These are phyloP conservation scores for Penicillium bovifimosum DNA, from an alignment of 495 filamentous ascomycete species.

Conservation along the genomic window DNA sequence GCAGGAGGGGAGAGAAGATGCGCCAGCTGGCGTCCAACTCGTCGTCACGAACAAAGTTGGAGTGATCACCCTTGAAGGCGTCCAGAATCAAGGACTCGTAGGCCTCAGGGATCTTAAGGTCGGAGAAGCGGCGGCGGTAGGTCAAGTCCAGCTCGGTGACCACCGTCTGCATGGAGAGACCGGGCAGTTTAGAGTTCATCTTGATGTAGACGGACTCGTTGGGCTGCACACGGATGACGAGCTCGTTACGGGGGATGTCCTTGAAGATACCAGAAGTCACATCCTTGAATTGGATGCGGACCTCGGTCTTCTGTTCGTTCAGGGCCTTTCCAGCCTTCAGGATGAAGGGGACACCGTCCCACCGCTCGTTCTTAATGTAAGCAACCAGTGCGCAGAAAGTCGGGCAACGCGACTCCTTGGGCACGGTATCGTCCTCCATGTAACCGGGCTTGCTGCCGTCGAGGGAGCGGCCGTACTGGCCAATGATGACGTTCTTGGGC, in stretches of 20 bases:
- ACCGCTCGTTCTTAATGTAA: conserved; percentile 99
- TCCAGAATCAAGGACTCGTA: conserved; percentile 98
- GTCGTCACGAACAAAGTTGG: conserved; percentile 99
- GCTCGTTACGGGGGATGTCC: conserved; percentile 98
- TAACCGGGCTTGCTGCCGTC: conserved; percentile 97
- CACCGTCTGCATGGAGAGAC: conserved; percentile 98
- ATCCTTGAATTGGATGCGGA: conserved; percentile 98
- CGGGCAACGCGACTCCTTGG: conserved; percentile 93
- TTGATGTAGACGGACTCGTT: conserved; percentile 99
- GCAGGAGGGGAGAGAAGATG: conserved; percentile 94
- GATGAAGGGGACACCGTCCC: conserved; percentile 99
- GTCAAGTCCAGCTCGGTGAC: conserved; percentile 98
- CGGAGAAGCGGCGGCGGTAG: conserved; percentile 96
- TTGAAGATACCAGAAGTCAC: conserved; percentile 99
- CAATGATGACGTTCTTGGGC: conserved; percentile 99
- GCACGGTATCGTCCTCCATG: conserved; percentile 98
- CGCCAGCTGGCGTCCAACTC: conserved; percentile 98
- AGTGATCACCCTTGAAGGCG: conserved; percentile 97
- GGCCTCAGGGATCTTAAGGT: conserved; percentile 98
- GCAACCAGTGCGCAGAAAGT: conserved; percentile 97
- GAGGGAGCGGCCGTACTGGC: conserved; percentile 93
- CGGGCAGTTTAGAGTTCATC: conserved; percentile 99
- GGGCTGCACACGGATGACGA: conserved; percentile 98
- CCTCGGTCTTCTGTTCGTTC: conserved; percentile 99
- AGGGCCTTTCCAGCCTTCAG: conserved; percentile 98